These are phyloP conservation scores for Medicago truncatula DNA, from an alignment of 306 rosid genomes.

Conservation along the genomic window MtrunA17r5.0-ANR NC_053048.1:3100501-3101000, in stretches of 20 bases:
- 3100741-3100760: conserved; percentile 36
- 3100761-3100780: conserved; percentile 38
- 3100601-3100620: not conserved
- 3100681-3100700: conserved; percentile 37
- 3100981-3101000: conserved; percentile 32
- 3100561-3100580: not conserved
- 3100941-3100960: conserved; percentile 41
- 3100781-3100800: conserved; percentile 32
- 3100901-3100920: conserved; percentile 27
- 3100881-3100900: conserved; percentile 14
- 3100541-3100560: not conserved
- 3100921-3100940: too few species aligned
- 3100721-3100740: conserved; percentile 15
- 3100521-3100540: too few species aligned
- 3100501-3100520: too few species aligned
- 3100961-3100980: conserved; percentile 41
- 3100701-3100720: conserved; percentile 12
- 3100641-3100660: conserved; percentile 4
- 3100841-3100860: conserved; percentile 44
- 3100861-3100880: conserved; percentile 40
- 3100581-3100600: not conserved
- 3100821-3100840: conserved; percentile 38
- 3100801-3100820: conserved; percentile 42
- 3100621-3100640: not conserved
- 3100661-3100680: not conserved